These are phyloP conservation scores for Neurospora sp. DNA, from an alignment of 495 filamentous ascomycete genomes.

Conservation along the genomic window DNA sequence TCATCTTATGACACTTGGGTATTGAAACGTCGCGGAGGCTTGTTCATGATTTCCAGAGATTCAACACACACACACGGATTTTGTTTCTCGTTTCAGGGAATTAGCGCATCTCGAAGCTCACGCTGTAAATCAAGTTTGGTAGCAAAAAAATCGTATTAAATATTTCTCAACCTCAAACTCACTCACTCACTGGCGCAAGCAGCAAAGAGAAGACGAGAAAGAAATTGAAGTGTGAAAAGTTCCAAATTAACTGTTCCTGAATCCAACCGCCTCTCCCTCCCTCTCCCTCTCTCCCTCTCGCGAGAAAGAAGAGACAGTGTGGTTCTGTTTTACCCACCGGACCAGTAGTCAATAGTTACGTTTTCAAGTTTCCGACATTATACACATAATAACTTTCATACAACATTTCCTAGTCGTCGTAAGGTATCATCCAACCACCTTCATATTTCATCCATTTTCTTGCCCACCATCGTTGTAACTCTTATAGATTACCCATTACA, in stretches of 20 bases:
- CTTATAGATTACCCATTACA: neutral
- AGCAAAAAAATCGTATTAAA: neutral
- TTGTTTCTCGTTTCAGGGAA: no score
- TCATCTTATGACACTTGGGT: no score
- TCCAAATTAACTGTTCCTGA: neutral
- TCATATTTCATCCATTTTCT: neutral
- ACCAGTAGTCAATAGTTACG: neutral
- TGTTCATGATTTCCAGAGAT: no score
- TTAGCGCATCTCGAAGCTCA: no score
- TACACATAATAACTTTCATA: neutral
- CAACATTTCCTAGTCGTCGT: neutral
- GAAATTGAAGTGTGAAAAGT: neutral
- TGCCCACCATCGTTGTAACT: neutral
- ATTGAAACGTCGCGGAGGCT: no score
- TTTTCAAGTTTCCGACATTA: neutral
- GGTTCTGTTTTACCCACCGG: neutral
- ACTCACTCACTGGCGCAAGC: neutral
- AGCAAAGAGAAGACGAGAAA: neutral
- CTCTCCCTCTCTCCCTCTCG: neutral
- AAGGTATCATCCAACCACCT: neutral
- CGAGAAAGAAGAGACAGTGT: neutral
- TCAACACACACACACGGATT: no score
- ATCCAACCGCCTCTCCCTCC: neutral
- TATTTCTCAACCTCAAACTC: neutral
- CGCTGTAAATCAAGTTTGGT: neutral